These are phyloP conservation scores for Xerocomus nothofagi DNA, from an alignment of 1,284 basidiomycete species.

Conservation along the genomic window DNA sequence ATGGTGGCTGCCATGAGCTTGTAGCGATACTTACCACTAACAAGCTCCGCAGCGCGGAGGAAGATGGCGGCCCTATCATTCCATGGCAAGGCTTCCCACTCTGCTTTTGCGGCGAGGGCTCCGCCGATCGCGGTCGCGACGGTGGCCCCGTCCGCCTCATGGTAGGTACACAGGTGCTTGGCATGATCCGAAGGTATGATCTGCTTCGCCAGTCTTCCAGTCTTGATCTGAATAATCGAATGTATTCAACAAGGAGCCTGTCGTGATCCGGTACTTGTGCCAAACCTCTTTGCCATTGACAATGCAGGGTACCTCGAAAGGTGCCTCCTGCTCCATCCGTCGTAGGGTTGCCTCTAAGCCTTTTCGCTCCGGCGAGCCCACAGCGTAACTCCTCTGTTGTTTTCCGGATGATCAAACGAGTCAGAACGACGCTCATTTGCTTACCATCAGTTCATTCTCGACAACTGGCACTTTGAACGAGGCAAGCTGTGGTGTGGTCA, in stretches of 20 bases:
- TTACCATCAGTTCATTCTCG: constrained; percentile 91
- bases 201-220: constrained; percentile 80
- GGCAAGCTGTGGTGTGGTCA: constrained; percentile 73
- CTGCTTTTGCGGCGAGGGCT: constrained; percentile 81
- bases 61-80: constrained; percentile 97
- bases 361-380: constrained; percentile 78
- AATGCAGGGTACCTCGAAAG: constrained; percentile 91
- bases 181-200: constrained; percentile 83
- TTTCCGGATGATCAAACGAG: neutral
- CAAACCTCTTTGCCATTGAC: constrained; percentile 88
- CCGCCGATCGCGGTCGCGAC: constrained; percentile 85
- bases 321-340: constrained; percentile 80
- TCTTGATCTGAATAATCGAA: constrained; percentile 63
- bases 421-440: constrained; percentile 20
- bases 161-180: constrained; percentile 80
- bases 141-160: constrained; percentile 82
- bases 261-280: constrained; percentile 9
- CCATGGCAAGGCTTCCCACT: constrained; percentile 96
- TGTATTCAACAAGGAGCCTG: constrained; percentile 5
- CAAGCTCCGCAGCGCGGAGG: constrained; percentile 94
- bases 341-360: constrained; percentile 75
- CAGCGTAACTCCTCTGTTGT: constrained; percentile 62
- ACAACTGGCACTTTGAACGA: constrained; percentile 79
- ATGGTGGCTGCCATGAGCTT: constrained; percentile 96
- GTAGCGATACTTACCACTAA: constrained; percentile 93